Evolutionary conservation across 108 stramenopile genomes (phyloP), one percentile per base, ranked within the genome.

Genomic region (Nitzschia sp.): DNA sequence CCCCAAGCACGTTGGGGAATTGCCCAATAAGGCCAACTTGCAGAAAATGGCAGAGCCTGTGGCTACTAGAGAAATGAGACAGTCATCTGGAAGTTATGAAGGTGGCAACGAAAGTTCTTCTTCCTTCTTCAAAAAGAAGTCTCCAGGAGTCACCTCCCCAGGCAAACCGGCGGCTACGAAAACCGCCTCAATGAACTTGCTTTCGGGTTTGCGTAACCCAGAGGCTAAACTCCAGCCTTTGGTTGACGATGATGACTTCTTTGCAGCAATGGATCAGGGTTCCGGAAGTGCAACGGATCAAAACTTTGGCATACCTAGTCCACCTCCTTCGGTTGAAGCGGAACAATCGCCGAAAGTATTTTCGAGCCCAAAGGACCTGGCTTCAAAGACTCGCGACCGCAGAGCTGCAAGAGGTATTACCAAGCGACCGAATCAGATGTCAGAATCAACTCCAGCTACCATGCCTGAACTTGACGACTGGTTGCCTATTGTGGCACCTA

Each of bases 1-100:
- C 0, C 11, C 11, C 21, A 25, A 54, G 1, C 61, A 42, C 11
- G 24, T 62, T 6, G 61, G 61, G 2, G 61, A 62, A 24, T 24
- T 62, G 19, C 43, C 61, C 37, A 62, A 62, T 42, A 62, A 46
- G 61, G 61, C 61, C 6, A 44, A 43, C 15, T 42, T 62, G 19
- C 57, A 58, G 19, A 37, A 44, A 19, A 41, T 22, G 11, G 41
- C 61, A 0, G 43, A 62, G 10, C 43, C 43, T 11, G 61, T 62
- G 2, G 42, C 22, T 1, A 43, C 17, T 41, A 39, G 22, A 21
- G 61, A 62, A n/a, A 43, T 62, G 24, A 17, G 17, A 46, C 61
- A 62, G 21, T 40, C 14, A 2, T 62, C 61, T 8, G 61, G 61
- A 44, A 62, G 43, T 24, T n/a, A 20, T 62, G n/a, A 41, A 10